A percentile compares a stretch with the other conserved stretches of the same genome.
These are phyloP conservation scores for Xerocomellus dryophilus DNA, from an alignment of 768 basidiomycete genomes.

Conservation along the genomic window DNA sequence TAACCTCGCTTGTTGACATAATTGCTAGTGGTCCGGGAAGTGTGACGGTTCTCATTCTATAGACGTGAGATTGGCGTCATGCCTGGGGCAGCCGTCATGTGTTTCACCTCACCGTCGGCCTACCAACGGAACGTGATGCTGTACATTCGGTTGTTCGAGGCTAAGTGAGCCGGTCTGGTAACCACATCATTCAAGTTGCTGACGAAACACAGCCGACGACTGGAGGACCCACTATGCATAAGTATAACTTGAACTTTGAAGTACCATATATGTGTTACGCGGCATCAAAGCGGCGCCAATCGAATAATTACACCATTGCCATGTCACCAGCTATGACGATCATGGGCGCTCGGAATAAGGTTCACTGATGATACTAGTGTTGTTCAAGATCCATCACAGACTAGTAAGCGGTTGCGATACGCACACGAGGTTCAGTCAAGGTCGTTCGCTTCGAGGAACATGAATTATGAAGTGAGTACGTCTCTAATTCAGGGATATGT, in stretches of 20 bases:
- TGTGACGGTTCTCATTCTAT: not conserved
- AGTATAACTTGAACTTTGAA: no score
- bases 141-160: constrained; percentile 1
- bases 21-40: not conserved
- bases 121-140: not conserved
- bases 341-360: constrained; percentile 4
- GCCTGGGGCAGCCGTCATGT: not conserved
- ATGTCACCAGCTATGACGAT: constrained; percentile 2
- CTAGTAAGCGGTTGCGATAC: not conserved
- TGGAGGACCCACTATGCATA: not conserved
- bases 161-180: not conserved
- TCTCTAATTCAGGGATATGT: not conserved
- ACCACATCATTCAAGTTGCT: not conserved
- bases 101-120: not conserved
- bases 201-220: not conserved
- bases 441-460: constrained; percentile 1
- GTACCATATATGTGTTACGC: not conserved
- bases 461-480: not conserved
- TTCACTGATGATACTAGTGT: not conserved
- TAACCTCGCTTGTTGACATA: constrained; percentile 8
- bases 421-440: constrained; percentile 12
- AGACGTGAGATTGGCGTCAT: not conserved
- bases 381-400: not conserved
- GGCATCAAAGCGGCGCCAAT: not conserved
- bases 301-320: not conserved